Evolutionary conservation across 2,329 filamentous ascomycete species (phyloP).

Genomic region (Onygenales sp.): DNA sequence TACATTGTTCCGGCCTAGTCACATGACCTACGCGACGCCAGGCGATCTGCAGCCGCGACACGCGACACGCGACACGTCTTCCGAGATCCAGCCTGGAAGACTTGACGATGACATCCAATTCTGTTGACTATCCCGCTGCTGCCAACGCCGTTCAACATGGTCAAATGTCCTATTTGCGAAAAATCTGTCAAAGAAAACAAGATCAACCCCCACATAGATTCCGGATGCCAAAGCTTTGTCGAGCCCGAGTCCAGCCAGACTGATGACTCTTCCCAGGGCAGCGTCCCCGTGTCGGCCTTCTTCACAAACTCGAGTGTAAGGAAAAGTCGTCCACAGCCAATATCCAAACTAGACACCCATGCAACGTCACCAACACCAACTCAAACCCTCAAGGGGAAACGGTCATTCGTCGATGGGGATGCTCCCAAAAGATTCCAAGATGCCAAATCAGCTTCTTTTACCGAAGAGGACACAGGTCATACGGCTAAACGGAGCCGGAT

Average conservation of each 20-base stretch:
- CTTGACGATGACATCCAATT: background rate
- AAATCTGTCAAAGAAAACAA: constrained; percentile 59
- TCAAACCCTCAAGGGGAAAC: constrained; percentile 22
- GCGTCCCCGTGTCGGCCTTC: constrained; percentile 34
- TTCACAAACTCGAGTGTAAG: constrained; percentile 38
- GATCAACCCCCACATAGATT: constrained; percentile 90
- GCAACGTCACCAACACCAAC: constrained; percentile 21
- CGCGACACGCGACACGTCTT: too few species aligned
- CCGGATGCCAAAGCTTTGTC: constrained; percentile 61
- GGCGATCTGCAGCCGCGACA: too few species aligned
- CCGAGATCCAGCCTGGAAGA: too few species aligned
- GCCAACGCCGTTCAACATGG: constrained; percentile 28
- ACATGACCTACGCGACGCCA: too few species aligned
- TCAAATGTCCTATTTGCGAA: constrained; percentile 69
- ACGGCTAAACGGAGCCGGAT: constrained; percentile 56
- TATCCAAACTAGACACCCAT: constrained; percentile 1
- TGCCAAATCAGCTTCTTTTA: background rate
- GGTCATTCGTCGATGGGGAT: constrained; percentile 19
- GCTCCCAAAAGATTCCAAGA: background rate
- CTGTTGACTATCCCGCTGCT: background rate
- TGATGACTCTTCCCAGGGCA: constrained; percentile 21
- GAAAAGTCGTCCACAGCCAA: constrained; percentile 27
- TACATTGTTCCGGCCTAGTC: too few species aligned
- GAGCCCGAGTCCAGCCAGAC: constrained; percentile 40
- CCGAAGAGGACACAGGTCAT: background rate